Evolutionary conservation across 2,329 filamentous ascomycete genomes (phyloP).

Genomic region (Xylaria sp.): DNA sequence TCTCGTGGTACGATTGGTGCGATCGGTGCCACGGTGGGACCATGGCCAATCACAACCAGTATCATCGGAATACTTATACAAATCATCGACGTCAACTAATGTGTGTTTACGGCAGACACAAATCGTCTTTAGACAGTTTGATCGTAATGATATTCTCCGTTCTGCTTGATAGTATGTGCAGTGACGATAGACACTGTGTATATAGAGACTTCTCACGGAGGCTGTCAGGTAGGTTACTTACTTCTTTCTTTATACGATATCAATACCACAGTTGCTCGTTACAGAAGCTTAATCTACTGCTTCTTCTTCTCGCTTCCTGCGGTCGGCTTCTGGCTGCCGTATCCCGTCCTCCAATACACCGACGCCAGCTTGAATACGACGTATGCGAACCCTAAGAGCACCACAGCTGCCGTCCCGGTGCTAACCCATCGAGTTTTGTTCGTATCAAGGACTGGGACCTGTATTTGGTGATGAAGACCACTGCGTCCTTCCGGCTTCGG

Average conservation of each 20-base stretch:
- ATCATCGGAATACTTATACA: constrained; percentile 4
- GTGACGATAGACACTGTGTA: background rate
- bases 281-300: constrained; percentile 35
- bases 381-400: constrained; percentile 75
- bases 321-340: constrained; percentile 41
- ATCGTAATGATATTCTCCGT: background rate
- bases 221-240: background rate
- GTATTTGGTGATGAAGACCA: constrained; percentile 63
- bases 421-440: constrained; percentile 59
- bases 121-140: background rate
- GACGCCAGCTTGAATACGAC: constrained; percentile 68
- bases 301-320: constrained; percentile 44
- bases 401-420: constrained; percentile 66
- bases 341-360: constrained; percentile 51
- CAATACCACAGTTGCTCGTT: background rate
- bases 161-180: background rate
- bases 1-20: constrained; percentile 16
- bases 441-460: constrained; percentile 73
- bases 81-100: background rate
- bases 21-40: constrained; percentile 9
- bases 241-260: background rate
- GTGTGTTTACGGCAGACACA: background rate
- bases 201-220: background rate
- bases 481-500: constrained; percentile 55
- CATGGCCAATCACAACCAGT: constrained; percentile 29